A percentile compares a stretch with the other conserved stretches of the same genome.
phyloP scores from a whole-genome alignment of 352 stramenopile species.

The Albugo candida region DNA sequence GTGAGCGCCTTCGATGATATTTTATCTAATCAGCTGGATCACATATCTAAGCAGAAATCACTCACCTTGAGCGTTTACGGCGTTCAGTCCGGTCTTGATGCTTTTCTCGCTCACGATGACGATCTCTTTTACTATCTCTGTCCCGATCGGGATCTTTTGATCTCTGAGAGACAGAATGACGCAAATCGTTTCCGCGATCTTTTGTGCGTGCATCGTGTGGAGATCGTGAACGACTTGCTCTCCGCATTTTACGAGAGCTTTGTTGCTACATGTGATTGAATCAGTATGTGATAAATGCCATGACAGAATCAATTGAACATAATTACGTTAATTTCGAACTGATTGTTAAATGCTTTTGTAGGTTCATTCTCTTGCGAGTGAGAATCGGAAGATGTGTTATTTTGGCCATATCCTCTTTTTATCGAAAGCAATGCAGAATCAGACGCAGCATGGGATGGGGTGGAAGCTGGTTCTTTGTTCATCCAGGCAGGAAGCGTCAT shows the following conservation, averaged over 20 bases:
- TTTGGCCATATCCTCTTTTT: too few relatives aligned
- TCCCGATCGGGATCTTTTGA: slow-evolving; percentile 3
- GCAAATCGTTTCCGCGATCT: neutral
- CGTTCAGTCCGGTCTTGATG: slow-evolving; percentile 11
- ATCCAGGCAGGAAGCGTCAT: slow-evolving; percentile 73
- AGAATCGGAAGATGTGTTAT: neutral
- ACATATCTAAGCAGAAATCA: neutral
- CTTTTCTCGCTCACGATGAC: slow-evolving; percentile 17
- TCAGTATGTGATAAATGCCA: too few relatives aligned
- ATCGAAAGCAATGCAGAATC: slow-evolving; percentile 1
- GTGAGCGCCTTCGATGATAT: slow-evolving; percentile 6
- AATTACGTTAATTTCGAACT: slow-evolving; percentile 19
- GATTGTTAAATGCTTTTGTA: slow-evolving; percentile 10
- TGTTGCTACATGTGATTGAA: too few relatives aligned
- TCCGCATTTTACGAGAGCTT: too few relatives aligned
- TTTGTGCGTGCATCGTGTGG: neutral
- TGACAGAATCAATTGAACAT: too few relatives aligned
- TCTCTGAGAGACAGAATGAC: neutral
- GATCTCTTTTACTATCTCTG: slow-evolving; percentile 18
- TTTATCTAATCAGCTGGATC: slow-evolving; percentile 1
- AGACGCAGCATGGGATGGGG: slow-evolving; percentile 1
- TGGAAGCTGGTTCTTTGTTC: slow-evolving; percentile 26
- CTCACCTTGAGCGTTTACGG: slow-evolving; percentile 14
- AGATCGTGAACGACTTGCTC: neutral
- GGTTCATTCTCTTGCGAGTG: neutral